These are phyloP conservation scores for Kwoniella sp. DNA, from an alignment of 768 basidiomycete species.

Conservation along the genomic window DNA sequence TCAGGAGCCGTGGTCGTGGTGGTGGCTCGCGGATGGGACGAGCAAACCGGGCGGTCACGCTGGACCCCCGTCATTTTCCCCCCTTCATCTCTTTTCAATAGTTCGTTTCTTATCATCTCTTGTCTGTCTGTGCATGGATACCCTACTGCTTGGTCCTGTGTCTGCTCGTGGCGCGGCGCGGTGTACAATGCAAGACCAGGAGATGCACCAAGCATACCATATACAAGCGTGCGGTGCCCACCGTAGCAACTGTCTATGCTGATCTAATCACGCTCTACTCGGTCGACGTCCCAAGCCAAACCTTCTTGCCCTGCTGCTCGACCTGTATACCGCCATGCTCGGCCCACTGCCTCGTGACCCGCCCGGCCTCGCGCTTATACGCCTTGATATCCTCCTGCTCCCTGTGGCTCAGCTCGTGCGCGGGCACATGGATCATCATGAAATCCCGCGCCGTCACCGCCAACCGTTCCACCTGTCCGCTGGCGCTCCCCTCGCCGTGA, in stretches of 20 bases:
- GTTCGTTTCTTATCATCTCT: not conserved
- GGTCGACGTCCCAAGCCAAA: not conserved
- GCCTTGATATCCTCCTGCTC: slow-evolving; percentile 22
- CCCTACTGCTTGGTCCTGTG: not conserved
- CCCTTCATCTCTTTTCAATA: not conserved
- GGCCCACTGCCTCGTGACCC: slow-evolving; percentile 23
- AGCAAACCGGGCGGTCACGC: too few species aligned
- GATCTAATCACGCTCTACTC: not conserved
- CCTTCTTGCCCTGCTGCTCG: not conserved
- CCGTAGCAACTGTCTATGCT: too few species aligned
- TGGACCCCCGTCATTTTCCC: too few species aligned
- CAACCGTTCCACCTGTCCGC: slow-evolving; percentile 1
- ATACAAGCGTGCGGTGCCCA: too few species aligned
- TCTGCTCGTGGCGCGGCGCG: too few species aligned
- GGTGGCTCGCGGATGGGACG: too few species aligned
- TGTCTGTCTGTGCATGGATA: slow-evolving; percentile 1
- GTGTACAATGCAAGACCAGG: too few species aligned
- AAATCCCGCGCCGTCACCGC: slow-evolving; percentile 42
- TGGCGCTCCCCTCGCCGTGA: not conserved
- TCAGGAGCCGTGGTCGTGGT: too few species aligned
- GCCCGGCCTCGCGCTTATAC: slow-evolving; percentile 7
- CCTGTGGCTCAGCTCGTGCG: slow-evolving; percentile 35
- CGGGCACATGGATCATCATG: slow-evolving; percentile 37
- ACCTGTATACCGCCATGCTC: slow-evolving; percentile 29
- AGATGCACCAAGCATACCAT: too few species aligned